A percentile compares a stretch with the other conserved stretches of the same genome.
These are phyloP conservation scores for Boletellus sp. DNA, from an alignment of 768 basidiomycete genomes.

Conservation along the genomic window DNA sequence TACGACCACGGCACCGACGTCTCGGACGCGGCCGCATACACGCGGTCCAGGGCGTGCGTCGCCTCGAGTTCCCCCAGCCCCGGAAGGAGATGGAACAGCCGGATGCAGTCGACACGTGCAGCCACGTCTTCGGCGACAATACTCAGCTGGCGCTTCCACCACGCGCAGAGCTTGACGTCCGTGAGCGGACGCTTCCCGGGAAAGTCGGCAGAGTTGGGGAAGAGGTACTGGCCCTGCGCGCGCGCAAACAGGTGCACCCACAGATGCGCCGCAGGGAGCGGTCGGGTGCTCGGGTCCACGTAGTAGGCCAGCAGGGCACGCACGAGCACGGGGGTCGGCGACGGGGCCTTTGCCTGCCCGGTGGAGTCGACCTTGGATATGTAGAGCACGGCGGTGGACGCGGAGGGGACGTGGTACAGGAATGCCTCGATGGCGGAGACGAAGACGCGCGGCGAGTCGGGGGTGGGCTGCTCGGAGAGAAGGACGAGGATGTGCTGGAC, in stretches of 20 bases:
- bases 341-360: slow-evolving; percentile 61
- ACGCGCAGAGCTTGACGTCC: slow-evolving; percentile 78
- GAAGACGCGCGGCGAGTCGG: slow-evolving; percentile 53
- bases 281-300: slow-evolving; percentile 58
- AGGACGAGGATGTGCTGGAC: slow-evolving; percentile 77
- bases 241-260: slow-evolving; percentile 91
- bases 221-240: slow-evolving; percentile 88
- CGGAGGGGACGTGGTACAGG: slow-evolving; percentile 70
- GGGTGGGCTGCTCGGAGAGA: slow-evolving; percentile 56
- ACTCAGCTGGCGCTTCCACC: slow-evolving; percentile 85
- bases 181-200: slow-evolving; percentile 67
- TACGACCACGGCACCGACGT: slow-evolving; percentile 55
- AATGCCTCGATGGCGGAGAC: slow-evolving; percentile 77
- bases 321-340: slow-evolving; percentile 70
- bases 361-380: slow-evolving; percentile 94
- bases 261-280: slow-evolving; percentile 51
- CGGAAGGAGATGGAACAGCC: slow-evolving; percentile 64
- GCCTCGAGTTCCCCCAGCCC: slow-evolving; percentile 70
- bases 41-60: slow-evolving; percentile 46
- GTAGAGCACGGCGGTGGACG: slow-evolving; percentile 73
- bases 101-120: slow-evolving; percentile 11
- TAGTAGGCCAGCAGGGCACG: slow-evolving; percentile 63
- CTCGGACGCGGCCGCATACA: slow-evolving; percentile 23
- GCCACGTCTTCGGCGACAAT: slow-evolving; percentile 46
- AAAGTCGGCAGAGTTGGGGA: slow-evolving; percentile 79